These are phyloP conservation scores for Vickermania ingenoplastis DNA, from an alignment of 208 protist species.

Conservation along the genomic window DNA sequence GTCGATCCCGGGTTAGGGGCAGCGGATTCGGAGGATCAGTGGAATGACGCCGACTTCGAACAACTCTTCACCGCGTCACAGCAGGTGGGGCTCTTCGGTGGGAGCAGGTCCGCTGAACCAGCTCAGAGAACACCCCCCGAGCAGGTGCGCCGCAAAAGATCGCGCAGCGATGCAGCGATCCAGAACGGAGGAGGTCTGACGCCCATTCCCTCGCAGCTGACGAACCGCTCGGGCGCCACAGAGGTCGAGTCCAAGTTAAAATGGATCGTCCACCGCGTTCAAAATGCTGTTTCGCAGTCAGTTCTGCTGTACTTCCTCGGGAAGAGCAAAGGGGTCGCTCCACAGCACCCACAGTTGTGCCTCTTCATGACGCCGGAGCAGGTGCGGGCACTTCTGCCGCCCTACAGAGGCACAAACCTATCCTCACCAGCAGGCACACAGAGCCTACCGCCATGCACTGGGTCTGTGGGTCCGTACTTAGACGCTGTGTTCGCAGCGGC, in stretches of 20 bases:
- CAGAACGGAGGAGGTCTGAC: too few species aligned
- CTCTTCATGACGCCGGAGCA: neutral
- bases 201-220: neutral
- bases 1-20: too few species aligned
- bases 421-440: too few species aligned
- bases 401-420: too few species aligned
- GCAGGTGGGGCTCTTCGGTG: neutral
- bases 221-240: neutral
- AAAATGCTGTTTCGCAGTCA: neutral
- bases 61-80: neutral
- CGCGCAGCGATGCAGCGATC: neutral
- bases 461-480: neutral
- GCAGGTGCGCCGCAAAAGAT: neutral
- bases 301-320: neutral
- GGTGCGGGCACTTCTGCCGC: neutral
- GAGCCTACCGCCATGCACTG: too few species aligned
- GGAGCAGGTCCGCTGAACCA: neutral
- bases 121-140: neutral
- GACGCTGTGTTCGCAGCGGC: neutral
- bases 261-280: neutral
- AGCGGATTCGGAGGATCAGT: too few species aligned
- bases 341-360: neutral
- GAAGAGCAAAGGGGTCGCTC: neutral
- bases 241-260: neutral
- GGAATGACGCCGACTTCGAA: too few species aligned